Evolutionary conservation across 768 basidiomycete species (phyloP).

Genomic region (Russula vinacea): DNA sequence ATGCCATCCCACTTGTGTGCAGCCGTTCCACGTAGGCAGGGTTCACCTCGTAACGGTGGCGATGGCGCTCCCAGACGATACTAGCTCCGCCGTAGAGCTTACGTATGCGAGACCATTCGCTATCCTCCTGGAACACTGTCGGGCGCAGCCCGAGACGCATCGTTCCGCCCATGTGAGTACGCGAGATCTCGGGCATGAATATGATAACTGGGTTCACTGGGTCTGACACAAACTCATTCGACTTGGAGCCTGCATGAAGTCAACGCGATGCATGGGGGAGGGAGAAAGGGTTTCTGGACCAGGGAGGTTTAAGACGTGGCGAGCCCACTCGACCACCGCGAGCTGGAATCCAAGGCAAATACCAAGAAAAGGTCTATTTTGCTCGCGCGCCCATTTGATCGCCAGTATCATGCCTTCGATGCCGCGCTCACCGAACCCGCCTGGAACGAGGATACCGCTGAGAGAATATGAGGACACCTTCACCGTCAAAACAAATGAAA

Average conservation of each 20-base stretch:
- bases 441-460: slow-evolving; percentile 95
- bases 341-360: slow-evolving; percentile 98
- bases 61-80: slow-evolving; percentile 93
- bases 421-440: slow-evolving; percentile 90
- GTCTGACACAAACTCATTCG: slow-evolving; percentile 69
- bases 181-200: slow-evolving; percentile 99
- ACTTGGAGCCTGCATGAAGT: slow-evolving; percentile 64
- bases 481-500: slow-evolving; percentile 32
- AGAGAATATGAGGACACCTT: slow-evolving; percentile 21
- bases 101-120: slow-evolving; percentile 71
- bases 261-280: slow-evolving; percentile 12
- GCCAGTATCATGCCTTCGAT: slow-evolving; percentile 98
- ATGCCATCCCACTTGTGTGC: slow-evolving; percentile 66
- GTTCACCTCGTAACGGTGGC: slow-evolving; percentile 96
- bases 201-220: slow-evolving; percentile 73
- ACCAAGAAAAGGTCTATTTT: slow-evolving; percentile 91
- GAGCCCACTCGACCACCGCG: slow-evolving; percentile 92
- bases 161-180: slow-evolving; percentile 98
- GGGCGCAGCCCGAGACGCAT: slow-evolving; percentile 99
- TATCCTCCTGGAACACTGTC: slow-evolving; percentile 76
- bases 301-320: slow-evolving; percentile 70
- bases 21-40: slow-evolving; percentile 77
- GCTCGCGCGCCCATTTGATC: slow-evolving; percentile 95
- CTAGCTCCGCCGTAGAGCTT: slow-evolving; percentile 78
- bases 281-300: slow-evolving; percentile 42